These are phyloP conservation scores for Tulasnella sp. DNA, from an alignment of 768 basidiomycete genomes.

Conservation along the genomic window DNA sequence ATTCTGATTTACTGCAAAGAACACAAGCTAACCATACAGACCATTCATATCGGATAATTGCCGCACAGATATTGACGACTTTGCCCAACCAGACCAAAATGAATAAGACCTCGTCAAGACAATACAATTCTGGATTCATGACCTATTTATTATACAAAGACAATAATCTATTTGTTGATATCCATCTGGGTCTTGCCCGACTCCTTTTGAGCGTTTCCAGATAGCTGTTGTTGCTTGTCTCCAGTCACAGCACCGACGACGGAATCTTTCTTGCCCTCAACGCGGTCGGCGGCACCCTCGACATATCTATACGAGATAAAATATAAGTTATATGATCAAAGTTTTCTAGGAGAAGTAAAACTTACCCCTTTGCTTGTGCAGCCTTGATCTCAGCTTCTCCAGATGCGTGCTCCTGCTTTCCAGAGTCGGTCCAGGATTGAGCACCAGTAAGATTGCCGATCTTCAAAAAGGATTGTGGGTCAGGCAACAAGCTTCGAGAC, in stretches of 20 bases:
- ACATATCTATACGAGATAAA: slow-evolving; percentile 28
- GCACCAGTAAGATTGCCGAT: slow-evolving; percentile 35
- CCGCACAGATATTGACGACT: too few relatives aligned
- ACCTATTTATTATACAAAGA: too few relatives aligned
- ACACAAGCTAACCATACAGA: too few relatives aligned
- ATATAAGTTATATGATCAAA: neutral
- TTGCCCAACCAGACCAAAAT: too few relatives aligned
- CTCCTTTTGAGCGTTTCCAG: slow-evolving; percentile 22
- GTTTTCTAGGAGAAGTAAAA: neutral
- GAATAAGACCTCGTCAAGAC: too few relatives aligned
- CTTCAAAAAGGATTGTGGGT: neutral
- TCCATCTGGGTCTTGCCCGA: slow-evolving; percentile 19
- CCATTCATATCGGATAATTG: too few relatives aligned
- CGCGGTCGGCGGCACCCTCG: slow-evolving; percentile 35
- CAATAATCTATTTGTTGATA: slow-evolving; percentile 14
- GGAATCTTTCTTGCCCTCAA: slow-evolving; percentile 40
- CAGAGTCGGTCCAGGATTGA: slow-evolving; percentile 32
- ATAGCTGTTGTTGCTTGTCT: slow-evolving; percentile 38
- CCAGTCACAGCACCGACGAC: slow-evolving; percentile 44
- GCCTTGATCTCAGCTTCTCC: slow-evolving; percentile 30
- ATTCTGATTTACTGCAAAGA: too few relatives aligned
- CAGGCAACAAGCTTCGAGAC: neutral
- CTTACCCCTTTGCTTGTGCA: slow-evolving; percentile 32
- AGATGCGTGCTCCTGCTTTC: slow-evolving; percentile 38
- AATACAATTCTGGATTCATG: too few relatives aligned